Conservation (phyloP, 495 filamentous ascomycete species). For the Tricharina praecox region DNA sequence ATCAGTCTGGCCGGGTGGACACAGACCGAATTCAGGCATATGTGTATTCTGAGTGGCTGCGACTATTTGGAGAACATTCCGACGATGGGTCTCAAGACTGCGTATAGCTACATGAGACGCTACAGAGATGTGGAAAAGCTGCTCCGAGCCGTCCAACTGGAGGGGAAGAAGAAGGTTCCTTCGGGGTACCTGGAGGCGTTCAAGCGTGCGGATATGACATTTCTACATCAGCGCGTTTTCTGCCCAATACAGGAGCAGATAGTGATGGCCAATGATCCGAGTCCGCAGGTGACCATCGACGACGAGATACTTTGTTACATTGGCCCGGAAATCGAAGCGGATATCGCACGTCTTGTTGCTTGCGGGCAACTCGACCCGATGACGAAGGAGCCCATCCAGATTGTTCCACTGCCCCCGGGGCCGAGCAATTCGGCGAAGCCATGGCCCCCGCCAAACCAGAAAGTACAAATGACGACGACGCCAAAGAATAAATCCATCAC, state of each 20-base stretch:
- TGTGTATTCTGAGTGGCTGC: conserved; percentile 97
- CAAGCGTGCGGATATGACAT: conserved; percentile 72
- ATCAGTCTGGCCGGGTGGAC: conserved; percentile 83
- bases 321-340: conserved; percentile 40
- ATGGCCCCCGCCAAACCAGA: neutral
- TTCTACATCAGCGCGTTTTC: conserved; percentile 85
- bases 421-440: conserved; percentile 22
- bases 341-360: conserved; percentile 61
- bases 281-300: conserved; percentile 41
- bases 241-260: conserved; percentile 55
- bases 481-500: conserved; percentile 6
- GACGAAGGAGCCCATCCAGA: conserved; percentile 39
- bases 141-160: conserved; percentile 63
- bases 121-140: conserved; percentile 71
- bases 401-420: conserved; percentile 32
- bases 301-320: conserved; percentile 59
- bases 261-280: conserved; percentile 45
- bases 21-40: conserved; percentile 73
- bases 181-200: conserved; percentile 59
- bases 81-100: conserved; percentile 82
- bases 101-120: conserved; percentile 74
- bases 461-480: neutral
- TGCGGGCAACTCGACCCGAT: conserved; percentile 73
- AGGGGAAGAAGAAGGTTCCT: conserved; percentile 67
- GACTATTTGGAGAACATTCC: conserved; percentile 78